Evolutionary conservation across 257 asterid genomes (phyloP).

Genomic region (Solanum peruvianum): DNA sequence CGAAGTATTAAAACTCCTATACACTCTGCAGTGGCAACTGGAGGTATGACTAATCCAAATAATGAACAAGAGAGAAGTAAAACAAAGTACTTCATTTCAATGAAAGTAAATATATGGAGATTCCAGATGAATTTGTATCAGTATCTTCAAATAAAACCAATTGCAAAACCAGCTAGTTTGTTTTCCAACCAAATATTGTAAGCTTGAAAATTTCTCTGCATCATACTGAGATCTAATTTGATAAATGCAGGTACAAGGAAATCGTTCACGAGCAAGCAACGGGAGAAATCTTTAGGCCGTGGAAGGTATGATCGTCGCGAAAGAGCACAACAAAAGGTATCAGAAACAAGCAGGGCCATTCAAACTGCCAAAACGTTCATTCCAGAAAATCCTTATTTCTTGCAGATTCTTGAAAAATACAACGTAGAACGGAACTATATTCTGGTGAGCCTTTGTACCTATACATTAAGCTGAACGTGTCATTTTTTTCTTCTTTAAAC

Average conservation of each 20-base stretch:
- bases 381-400: background rate
- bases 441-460: constrained; percentile 8
- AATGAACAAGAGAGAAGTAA: background rate
- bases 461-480: background rate
- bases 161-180: background rate
- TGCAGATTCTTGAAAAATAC: background rate
- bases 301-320: background rate
- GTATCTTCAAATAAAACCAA: background rate
- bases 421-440: background rate
- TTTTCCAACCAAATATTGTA: background rate
- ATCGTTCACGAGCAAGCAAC: background rate
- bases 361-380: background rate
- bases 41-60: background rate
- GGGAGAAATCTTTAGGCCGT: background rate
- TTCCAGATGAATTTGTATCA: background rate
- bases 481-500: background rate
- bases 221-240: background rate
- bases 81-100: background rate
- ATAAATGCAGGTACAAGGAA: background rate
- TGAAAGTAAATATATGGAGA: background rate
- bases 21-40: background rate
- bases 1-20: background rate
- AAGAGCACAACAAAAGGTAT: background rate
- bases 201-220: background rate
- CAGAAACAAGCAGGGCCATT: background rate